Evolutionary conservation across 768 basidiomycete species (phyloP), one percentile per base, ranked within the genome.

Genomic region (Trichaptum fuscoviolaceum): DNA sequence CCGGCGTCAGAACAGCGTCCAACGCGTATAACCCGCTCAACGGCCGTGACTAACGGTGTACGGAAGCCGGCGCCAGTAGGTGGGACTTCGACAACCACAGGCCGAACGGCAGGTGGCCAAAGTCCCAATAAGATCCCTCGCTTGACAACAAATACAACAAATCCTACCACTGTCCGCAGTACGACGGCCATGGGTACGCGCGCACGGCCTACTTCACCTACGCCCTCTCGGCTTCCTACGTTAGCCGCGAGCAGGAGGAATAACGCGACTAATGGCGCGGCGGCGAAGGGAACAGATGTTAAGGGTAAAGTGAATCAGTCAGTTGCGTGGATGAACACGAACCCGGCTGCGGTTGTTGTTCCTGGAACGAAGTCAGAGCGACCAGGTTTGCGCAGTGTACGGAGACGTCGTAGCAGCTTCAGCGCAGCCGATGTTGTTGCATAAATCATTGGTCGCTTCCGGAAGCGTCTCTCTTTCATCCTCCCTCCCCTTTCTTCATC

Each of bases 361-460:
- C 87, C 90, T 23, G 85, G 84, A 18, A 84, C 87, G 52, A 93
- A 91, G 75, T 82, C 87, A 0, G 88, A 85, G 69, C 85, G 92
- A 52, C 93, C 93, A 8, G 87, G 88, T 1, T 77, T 93, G 68
- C 83, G 93, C 64, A 89, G 81, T 58, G 85, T 92, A 63, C 83
- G 92, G 69, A 84, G 91, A 68, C 80, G 93, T 73, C 82, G 93
- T 67, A 94, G 93, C 73, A 95, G 93, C 71, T 95, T 95, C 76
- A 94, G 93, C 73, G 82, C 88, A 65, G 92, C 90, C 3, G 93
- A 95, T 74, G 88, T 94, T 24, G 85, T 93, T 67, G 92, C 90
- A 72, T 94, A 79, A 78, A 62, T 15, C 15, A 61, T 34, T 23
- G 59, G 15, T 52, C 5, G 42, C 42, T 12, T 52, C 42, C 2